Evolutionary conservation across 768 basidiomycete genomes (phyloP).

Genomic region (Rhodosporidiobolus odoratus): DNA sequence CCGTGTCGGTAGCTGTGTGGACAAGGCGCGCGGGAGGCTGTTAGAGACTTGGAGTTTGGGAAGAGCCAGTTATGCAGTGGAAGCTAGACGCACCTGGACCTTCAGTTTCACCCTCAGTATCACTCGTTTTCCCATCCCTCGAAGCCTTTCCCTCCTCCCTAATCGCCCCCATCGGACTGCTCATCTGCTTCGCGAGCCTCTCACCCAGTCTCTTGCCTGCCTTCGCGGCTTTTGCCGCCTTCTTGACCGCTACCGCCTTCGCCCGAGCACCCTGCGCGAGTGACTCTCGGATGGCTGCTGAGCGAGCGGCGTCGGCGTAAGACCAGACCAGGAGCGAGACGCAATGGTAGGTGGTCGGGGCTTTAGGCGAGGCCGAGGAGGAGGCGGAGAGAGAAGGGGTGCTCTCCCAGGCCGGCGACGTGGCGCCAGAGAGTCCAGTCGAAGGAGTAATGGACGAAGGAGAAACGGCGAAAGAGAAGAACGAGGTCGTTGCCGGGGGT

Average conservation of each 20-base stretch:
- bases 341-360: conserved; percentile 67
- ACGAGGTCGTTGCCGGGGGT: conserved; percentile 85
- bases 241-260: conserved; percentile 15
- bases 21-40: neutral
- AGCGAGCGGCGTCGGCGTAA: conserved; percentile 83
- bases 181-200: conserved; percentile 18
- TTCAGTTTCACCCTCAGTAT: conserved; percentile 53
- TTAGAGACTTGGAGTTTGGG: too few relatives aligned
- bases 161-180: neutral
- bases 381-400: neutral
- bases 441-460: conserved; percentile 11
- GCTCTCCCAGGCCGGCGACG: too few relatives aligned
- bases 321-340: conserved; percentile 94
- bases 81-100: conserved; percentile 34
- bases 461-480: conserved; percentile 73
- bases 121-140: conserved; percentile 57
- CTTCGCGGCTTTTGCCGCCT: conserved; percentile 33
- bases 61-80: too few relatives aligned
- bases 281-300: conserved; percentile 71
- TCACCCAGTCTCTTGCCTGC: conserved; percentile 51
- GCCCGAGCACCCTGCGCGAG: conserved; percentile 41
- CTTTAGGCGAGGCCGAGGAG: conserved; percentile 9
- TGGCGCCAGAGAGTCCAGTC: too few relatives aligned
- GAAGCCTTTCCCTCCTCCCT: conserved; percentile 56
- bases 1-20: conserved; percentile 22